These are phyloP conservation scores for Brassica rapa DNA, from an alignment of 345 rosid genomes.

Conservation along the genomic window DNA sequence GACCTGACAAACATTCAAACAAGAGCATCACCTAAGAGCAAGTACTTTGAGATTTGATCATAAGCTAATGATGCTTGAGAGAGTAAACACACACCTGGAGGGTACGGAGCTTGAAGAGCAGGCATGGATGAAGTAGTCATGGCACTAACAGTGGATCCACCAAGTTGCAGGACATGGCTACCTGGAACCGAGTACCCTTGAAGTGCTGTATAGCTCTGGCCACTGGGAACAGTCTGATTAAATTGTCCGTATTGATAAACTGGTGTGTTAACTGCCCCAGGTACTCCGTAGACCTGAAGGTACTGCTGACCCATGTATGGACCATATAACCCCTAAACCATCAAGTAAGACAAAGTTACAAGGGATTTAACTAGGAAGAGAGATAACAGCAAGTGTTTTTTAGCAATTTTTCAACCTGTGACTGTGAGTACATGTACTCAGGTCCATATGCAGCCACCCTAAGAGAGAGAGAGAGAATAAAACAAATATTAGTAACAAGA, in stretches of 20 bases:
- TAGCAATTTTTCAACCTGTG: constrained; percentile 58
- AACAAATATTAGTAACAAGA: constrained; percentile 13
- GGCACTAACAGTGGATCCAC: constrained; percentile 62
- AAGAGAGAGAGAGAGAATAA: constrained; percentile 16
- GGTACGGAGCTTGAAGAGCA: constrained; percentile 71
- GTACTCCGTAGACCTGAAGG: constrained; percentile 79
- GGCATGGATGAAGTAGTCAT: constrained; percentile 69
- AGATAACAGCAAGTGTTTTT: background rate
- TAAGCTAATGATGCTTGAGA: background rate
- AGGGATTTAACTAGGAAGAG: constrained; percentile 5
- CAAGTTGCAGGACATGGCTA: constrained; percentile 72
- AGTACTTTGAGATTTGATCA: no score
- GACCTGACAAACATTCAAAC: constrained; percentile 27
- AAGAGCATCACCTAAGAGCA: background rate
- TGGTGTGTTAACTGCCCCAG: constrained; percentile 63
- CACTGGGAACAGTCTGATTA: constrained; percentile 62
- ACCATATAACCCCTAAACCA: constrained; percentile 61
- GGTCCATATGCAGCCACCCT: constrained; percentile 79
- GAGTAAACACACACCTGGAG: constrained; percentile 50
- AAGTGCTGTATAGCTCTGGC: constrained; percentile 64
- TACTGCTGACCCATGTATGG: constrained; percentile 79
- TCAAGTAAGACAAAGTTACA: background rate
- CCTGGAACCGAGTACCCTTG: constrained; percentile 84
- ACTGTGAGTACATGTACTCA: constrained; percentile 67
- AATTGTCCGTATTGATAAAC: constrained; percentile 69